These are phyloP conservation scores for Aegilops tauschii DNA, from an alignment of 176 grass and related monocot species.

Conservation along the genomic window DNA sequence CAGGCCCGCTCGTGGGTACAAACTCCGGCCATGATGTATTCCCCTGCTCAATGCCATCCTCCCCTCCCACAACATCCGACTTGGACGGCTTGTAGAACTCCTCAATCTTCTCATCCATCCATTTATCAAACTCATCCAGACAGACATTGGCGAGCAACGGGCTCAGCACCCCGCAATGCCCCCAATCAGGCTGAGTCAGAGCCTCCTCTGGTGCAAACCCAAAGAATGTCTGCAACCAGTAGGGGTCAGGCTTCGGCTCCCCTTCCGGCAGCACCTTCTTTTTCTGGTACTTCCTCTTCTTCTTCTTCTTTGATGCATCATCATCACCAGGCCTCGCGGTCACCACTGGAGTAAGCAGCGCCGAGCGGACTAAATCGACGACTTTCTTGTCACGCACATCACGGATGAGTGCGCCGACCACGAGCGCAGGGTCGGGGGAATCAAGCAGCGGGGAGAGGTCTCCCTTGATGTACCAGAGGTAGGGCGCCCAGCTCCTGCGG, in stretches of 20 bases:
- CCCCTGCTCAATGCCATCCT: conserved; percentile 56
- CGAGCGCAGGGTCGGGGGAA: conserved; percentile 56
- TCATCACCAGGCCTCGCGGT: conserved; percentile 50
- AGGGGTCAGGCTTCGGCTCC: conserved; percentile 92
- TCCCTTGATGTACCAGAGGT: conserved; percentile 96
- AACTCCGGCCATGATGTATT: conserved; percentile 98
- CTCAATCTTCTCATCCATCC: conserved; percentile 80
- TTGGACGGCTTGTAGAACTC: conserved; percentile 88
- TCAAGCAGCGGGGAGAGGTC: conserved; percentile 82
- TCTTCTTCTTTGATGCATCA: conserved; percentile 63
- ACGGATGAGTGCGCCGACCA: conserved; percentile 76
- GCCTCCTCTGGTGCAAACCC: conserved; percentile 95
- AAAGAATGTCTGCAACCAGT: conserved; percentile 89
- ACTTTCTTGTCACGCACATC: conserved; percentile 88
- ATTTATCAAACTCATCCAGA: conserved; percentile 91
- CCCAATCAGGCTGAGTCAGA: conserved; percentile 72
- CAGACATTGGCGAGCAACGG: conserved; percentile 82
- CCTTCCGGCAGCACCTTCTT: conserved; percentile 85
- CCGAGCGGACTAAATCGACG: conserved; percentile 75
- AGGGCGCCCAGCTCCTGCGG: conserved; percentile 73
- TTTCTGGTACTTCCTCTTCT: conserved; percentile 90
- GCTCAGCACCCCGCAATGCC: conserved; percentile 76
- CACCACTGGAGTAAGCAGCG: conserved; percentile 58
- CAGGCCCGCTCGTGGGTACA: conserved; percentile 87
- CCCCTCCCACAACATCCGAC: conserved; percentile 65